Evolutionary conservation across 202 grass and related monocot genomes (phyloP).

Genomic region (Elaeis oleifera): DNA sequence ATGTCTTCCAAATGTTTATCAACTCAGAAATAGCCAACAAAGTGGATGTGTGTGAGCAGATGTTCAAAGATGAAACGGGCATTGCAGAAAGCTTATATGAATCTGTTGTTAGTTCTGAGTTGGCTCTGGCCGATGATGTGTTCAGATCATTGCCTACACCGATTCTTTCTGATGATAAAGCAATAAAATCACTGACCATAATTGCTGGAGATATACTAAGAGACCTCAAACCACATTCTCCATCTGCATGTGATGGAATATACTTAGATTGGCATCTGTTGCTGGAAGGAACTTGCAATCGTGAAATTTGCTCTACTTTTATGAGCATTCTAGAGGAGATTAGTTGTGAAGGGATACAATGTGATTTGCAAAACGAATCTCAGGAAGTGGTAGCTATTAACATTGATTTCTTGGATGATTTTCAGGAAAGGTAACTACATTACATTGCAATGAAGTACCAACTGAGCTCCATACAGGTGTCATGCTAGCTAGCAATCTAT

Average conservation of each 20-base stretch:
- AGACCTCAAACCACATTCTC: slow-evolving; percentile 48
- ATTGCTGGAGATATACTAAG: slow-evolving; percentile 39
- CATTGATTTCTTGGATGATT: slow-evolving; percentile 57
- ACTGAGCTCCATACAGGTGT: slow-evolving; percentile 8
- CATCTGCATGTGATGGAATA: slow-evolving; percentile 66
- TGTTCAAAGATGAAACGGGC: slow-evolving; percentile 47
- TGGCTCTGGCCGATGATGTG: slow-evolving; percentile 59
- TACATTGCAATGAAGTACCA: slow-evolving; percentile 29
- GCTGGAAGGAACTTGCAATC: slow-evolving; percentile 53
- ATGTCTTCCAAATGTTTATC: slow-evolving; percentile 52
- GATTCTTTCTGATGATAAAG: slow-evolving; percentile 58
- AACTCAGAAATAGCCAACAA: slow-evolving; percentile 35
- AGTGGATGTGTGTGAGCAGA: slow-evolving; percentile 36
- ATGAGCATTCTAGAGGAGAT: slow-evolving; percentile 51
- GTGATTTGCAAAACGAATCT: slow-evolving; percentile 38
- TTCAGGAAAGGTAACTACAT: slow-evolving; percentile 23
- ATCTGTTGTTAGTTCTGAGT: slow-evolving; percentile 70
- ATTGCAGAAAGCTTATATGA: slow-evolving; percentile 50
- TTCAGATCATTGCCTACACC: slow-evolving; percentile 82
- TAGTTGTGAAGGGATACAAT: slow-evolving; percentile 33
- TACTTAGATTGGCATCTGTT: slow-evolving; percentile 95
- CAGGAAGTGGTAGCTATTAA: slow-evolving; percentile 29
- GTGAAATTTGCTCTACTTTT: slow-evolving; percentile 53
- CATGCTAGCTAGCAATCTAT: slow-evolving; percentile 26
- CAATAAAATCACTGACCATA: slow-evolving; percentile 28